Conservation (phyloP, 805 yeast genomes). For the Cyberlindnera meyerae region DNA sequence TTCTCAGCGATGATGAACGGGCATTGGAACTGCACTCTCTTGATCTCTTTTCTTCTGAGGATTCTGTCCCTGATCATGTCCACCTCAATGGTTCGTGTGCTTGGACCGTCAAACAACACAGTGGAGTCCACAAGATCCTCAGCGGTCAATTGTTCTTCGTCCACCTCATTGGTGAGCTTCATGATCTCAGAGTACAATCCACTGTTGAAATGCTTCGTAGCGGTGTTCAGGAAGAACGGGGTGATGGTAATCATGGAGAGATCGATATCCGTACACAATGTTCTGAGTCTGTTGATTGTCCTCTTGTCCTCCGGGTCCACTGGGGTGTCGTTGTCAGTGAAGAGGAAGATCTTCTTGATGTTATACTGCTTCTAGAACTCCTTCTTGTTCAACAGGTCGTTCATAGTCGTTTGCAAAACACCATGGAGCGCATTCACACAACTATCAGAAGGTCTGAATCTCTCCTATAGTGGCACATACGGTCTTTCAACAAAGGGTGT, state of each 20-base stretch:
- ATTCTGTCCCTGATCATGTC: conserved; percentile 44
- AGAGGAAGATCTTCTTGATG: conserved; percentile 56
- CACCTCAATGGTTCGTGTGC: conserved; percentile 37
- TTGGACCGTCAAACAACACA: conserved; percentile 32
- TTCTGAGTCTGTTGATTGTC: conserved; percentile 45
- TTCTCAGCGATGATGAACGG: conserved; percentile 52
- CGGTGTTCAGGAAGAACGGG: conserved; percentile 57
- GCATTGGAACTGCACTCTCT: conserved; percentile 58
- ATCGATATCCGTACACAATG: conserved; percentile 55
- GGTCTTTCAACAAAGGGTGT: conserved; percentile 16
- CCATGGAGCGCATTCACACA: conserved; percentile 31
- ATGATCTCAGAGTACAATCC: conserved; percentile 52
- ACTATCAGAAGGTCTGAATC: conserved; percentile 27
- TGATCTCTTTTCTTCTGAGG: conserved; percentile 53
- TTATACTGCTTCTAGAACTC: conserved; percentile 41
- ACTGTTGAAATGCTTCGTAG: conserved; percentile 36
- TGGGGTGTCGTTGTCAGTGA: conserved; percentile 76
- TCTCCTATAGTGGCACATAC: conserved; percentile 24
- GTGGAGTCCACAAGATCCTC: conserved; percentile 7
- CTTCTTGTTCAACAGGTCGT: conserved; percentile 44
- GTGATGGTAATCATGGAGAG: conserved; percentile 47
- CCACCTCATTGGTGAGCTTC: conserved; percentile 22
- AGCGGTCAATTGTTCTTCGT: no score
- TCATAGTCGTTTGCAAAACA: conserved; percentile 48
- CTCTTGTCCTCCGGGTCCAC: conserved; percentile 35